Evolutionary conservation across 108 stramenopile genomes (phyloP).

Genomic region (Stephanodiscus minutulus): DNA sequence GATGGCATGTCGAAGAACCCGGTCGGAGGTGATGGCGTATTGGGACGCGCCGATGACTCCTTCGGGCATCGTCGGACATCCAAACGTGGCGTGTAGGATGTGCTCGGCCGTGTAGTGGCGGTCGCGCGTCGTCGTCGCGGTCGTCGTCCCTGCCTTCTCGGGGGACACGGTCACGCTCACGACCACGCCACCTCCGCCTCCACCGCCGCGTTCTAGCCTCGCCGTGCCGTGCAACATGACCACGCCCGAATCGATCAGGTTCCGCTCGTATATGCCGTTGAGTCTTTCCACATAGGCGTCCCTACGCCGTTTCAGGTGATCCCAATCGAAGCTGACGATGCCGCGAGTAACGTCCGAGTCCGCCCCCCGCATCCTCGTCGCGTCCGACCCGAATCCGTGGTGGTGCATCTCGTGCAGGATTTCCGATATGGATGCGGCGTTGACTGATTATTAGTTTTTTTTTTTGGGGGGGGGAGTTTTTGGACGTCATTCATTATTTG

Average conservation of each 20-base stretch:
- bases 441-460: conserved; percentile 22
- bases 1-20: conserved; percentile 91
- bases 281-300: conserved; percentile 81
- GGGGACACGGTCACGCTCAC: conserved; percentile 19
- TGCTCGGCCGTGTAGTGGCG: conserved; percentile 68
- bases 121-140: conserved; percentile 2
- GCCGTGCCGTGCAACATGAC: conserved; percentile 49
- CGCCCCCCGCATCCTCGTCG: no score
- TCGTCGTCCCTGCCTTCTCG: conserved; percentile 30
- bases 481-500: no score
- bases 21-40: conserved; percentile 77
- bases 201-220: conserved; percentile 26
- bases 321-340: conserved; percentile 75
- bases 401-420: conserved; percentile 70
- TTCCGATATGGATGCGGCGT: conserved; percentile 84
- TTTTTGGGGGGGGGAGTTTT: not conserved
- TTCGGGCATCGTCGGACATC: conserved; percentile 66
- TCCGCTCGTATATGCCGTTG: conserved; percentile 88
- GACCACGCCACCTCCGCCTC: conserved; percentile 19
- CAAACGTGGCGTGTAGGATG: conserved; percentile 87
- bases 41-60: conserved; percentile 56
- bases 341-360: conserved; percentile 38
- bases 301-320: conserved; percentile 63
- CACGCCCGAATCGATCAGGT: conserved; percentile 72
- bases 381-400: conserved; percentile 57